Percentiles rank a stretch among this genome's conserved stretches.
Evolutionary conservation across 768 basidiomycete genomes (phyloP).

Genomic region (Rickenella mellea): DNA sequence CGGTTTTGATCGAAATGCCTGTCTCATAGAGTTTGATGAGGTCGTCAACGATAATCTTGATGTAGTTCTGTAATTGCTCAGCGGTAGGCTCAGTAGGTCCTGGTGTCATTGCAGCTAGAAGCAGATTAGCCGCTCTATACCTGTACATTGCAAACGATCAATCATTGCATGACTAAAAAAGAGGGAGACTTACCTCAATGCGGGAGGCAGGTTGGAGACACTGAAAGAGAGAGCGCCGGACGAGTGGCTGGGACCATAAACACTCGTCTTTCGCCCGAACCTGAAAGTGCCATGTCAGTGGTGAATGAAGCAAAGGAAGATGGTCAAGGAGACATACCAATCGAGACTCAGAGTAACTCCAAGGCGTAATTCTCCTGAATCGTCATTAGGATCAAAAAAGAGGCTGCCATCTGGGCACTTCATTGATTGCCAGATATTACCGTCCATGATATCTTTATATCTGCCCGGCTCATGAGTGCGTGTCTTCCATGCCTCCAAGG

Average conservation of each 20-base stretch:
- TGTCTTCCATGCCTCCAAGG: conserved; percentile 11
- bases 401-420: conserved; percentile 14
- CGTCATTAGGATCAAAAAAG: conserved; percentile 18
- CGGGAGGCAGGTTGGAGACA: conserved; percentile 20
- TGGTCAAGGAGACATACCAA: conserved; percentile 18
- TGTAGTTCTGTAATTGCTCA: conserved; percentile 17
- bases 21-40: conserved; percentile 17
- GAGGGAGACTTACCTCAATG: conserved; percentile 13
- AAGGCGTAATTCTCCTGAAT: conserved; percentile 21
- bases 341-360: conserved; percentile 21
- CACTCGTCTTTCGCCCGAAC: conserved; percentile 26
- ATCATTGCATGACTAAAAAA: too few species aligned
- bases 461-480: conserved; percentile 3
- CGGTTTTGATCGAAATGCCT: conserved; percentile 10
- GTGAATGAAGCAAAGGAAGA: background rate
- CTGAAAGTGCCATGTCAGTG: conserved; percentile 10
- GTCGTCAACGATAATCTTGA: conserved; percentile 20
- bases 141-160: too few species aligned
- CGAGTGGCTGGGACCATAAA: conserved; percentile 24
- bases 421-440: conserved; percentile 14
- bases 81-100: conserved; percentile 20
- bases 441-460: conserved; percentile 19
- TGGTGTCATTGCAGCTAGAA: conserved; percentile 14
- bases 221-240: conserved; percentile 24
- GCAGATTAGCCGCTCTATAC: conserved; percentile 13